phyloP scores from a whole-genome alignment of 257 asterid species.

The Primulina huaijiensis region DNA sequence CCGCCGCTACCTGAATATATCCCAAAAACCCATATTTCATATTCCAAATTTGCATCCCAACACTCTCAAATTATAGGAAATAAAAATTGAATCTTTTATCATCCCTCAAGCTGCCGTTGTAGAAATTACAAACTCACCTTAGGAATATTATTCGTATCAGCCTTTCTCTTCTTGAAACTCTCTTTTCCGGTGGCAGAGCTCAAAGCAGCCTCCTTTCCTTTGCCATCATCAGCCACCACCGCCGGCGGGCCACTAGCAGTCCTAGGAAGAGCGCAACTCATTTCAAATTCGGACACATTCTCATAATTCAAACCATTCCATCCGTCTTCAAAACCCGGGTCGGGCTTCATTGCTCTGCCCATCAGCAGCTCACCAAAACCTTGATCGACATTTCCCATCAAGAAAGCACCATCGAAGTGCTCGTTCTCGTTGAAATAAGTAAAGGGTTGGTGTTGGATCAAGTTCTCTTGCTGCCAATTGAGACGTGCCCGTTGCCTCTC shows the following conservation, averaged over 20 bases:
- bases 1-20: conserved; percentile 36
- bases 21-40: not conserved
- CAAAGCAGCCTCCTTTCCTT: conserved; percentile 29
- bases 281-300: conserved; percentile 32
- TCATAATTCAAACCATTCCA: conserved; percentile 30
- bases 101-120: not conserved
- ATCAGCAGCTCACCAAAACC: conserved; percentile 39
- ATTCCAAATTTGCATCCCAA: not conserved
- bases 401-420: conserved; percentile 24
- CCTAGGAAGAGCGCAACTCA: conserved; percentile 40
- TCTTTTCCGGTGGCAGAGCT: conserved; percentile 37
- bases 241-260: conserved; percentile 60
- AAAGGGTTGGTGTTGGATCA: conserved; percentile 24
- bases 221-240: conserved; percentile 31
- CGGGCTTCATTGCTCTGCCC: conserved; percentile 47
- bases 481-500: conserved; percentile 44
- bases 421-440: conserved; percentile 30
- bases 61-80: not conserved
- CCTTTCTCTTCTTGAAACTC: conserved; percentile 61
- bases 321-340: conserved; percentile 40
- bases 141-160: conserved; percentile 37
- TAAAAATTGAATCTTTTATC: not conserved
- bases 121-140: conserved; percentile 37
- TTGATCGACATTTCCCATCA: conserved; percentile 33
- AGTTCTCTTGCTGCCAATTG: conserved; percentile 48